These are phyloP conservation scores for Gracilaria domingensis DNA, from an alignment of 23 red algal genomes.

Conservation along the genomic window DNA sequence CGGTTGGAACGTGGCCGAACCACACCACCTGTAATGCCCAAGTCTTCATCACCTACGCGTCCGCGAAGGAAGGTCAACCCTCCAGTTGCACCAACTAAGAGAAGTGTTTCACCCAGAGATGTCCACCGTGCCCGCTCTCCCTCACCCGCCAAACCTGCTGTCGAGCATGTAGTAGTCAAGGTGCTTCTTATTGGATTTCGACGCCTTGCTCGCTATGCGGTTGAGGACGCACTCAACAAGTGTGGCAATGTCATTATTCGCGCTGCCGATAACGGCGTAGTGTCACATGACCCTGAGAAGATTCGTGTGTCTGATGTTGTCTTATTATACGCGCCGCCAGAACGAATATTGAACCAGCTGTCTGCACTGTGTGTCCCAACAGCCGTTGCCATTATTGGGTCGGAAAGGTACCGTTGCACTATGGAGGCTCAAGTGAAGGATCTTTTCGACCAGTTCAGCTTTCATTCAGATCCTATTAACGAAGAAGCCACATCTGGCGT, in stretches of 20 bases:
- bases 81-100: constrained; percentile 19
- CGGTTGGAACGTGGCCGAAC: neutral
- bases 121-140: neutral
- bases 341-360: constrained; percentile 41
- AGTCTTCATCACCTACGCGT: constrained; percentile 15
- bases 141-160: neutral
- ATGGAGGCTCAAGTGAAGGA: constrained; percentile 2
- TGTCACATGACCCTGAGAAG: constrained; percentile 41
- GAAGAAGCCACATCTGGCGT: constrained; percentile 16
- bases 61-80: constrained; percentile 45
- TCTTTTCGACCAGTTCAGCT: constrained; percentile 34
- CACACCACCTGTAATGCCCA: constrained; percentile 16
- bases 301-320: constrained; percentile 49
- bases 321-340: constrained; percentile 62
- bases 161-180: constrained; percentile 42
- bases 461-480: constrained; percentile 56
- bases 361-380: neutral
- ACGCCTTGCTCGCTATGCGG: constrained; percentile 65
- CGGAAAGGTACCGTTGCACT: constrained; percentile 60
- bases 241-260: constrained; percentile 74
- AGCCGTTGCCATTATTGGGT: constrained; percentile 60
- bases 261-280: constrained; percentile 39
- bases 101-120: constrained; percentile 13
- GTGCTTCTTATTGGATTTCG: constrained; percentile 76
- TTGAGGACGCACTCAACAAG: constrained; percentile 61